Evolutionary conservation across 2,329 filamentous ascomycete genomes (phyloP).

Genomic region (Cordyceps tenuipes): DNA sequence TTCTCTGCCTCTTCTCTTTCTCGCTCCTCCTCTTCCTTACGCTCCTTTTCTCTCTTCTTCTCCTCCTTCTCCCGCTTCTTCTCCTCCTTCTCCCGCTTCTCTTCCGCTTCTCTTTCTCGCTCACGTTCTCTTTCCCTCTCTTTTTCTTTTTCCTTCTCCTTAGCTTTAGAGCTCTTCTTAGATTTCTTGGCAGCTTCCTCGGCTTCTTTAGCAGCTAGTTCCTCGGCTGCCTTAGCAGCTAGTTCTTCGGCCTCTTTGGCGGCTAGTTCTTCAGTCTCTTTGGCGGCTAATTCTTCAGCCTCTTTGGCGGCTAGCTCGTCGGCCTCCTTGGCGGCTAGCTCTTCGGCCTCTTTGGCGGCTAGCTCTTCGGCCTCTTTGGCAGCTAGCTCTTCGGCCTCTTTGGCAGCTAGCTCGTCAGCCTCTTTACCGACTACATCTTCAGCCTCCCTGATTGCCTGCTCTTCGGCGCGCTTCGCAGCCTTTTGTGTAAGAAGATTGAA

Average conservation of each 20-base stretch:
- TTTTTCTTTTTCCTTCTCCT: constrained; percentile 24
- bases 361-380: constrained; percentile 16
- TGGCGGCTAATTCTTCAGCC: constrained; percentile 21
- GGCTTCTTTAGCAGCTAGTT: constrained; percentile 17
- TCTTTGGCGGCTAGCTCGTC: constrained; percentile 20
- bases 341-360: constrained; percentile 24
- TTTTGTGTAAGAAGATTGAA: constrained; percentile 17
- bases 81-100: constrained; percentile 16
- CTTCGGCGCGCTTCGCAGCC: constrained; percentile 16
- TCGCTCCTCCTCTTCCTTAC: constrained; percentile 13
- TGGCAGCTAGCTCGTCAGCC: constrained; percentile 20
- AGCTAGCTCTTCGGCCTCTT: constrained; percentile 23
- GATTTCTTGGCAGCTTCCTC: constrained; percentile 26
- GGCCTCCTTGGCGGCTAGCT: constrained; percentile 23
- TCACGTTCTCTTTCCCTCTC: constrained; percentile 16
- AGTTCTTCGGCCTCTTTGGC: constrained; percentile 16
- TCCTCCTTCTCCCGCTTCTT: constrained; percentile 14
- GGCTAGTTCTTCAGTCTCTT: constrained; percentile 20
- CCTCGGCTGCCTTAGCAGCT: constrained; percentile 20
- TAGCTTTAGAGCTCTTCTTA: constrained; percentile 28
- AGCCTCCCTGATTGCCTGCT: constrained; percentile 21
- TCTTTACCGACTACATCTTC: constrained; percentile 24
- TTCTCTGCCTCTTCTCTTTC: constrained; percentile 17
- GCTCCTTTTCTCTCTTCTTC: constrained; percentile 16
- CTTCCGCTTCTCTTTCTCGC: constrained; percentile 20